Conservation (phyloP, 306 rosid species). For the Medicago truncatula region DNA sequence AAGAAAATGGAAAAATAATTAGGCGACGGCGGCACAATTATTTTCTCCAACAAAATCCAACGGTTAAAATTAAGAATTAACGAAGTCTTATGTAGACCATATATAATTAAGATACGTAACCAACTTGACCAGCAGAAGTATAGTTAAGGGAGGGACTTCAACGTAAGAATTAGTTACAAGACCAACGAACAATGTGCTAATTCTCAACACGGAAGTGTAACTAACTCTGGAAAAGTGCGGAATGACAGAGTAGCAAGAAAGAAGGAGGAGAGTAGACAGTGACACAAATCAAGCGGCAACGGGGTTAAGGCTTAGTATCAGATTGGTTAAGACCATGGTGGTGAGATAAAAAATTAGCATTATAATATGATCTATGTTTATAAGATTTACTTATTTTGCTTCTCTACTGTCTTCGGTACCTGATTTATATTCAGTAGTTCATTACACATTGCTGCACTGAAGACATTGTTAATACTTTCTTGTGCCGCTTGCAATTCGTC, state of each 20-base stretch:
- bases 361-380: background rate
- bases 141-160: too few species aligned
- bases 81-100: too few species aligned
- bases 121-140: too few species aligned
- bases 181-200: background rate
- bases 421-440: background rate
- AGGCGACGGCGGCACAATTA: too few species aligned
- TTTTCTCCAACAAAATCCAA: too few species aligned
- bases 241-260: background rate
- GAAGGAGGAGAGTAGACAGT: background rate
- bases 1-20: too few species aligned
- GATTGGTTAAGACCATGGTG: background rate
- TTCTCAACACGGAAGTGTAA: background rate
- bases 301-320: background rate
- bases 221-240: background rate
- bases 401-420: background rate
- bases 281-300: background rate
- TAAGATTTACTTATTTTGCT: background rate
- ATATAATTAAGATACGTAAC: too few species aligned
- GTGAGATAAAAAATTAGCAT: background rate
- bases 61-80: too few species aligned
- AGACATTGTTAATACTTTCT: too few species aligned
- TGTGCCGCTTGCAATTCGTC: too few species aligned
- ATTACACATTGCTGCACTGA: background rate
- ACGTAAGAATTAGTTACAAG: too few species aligned